Evolutionary conservation across 1,139 yeast genomes (phyloP), one percentile per base, ranked within the genome.

Genomic region (Taphrina deformans): DNA sequence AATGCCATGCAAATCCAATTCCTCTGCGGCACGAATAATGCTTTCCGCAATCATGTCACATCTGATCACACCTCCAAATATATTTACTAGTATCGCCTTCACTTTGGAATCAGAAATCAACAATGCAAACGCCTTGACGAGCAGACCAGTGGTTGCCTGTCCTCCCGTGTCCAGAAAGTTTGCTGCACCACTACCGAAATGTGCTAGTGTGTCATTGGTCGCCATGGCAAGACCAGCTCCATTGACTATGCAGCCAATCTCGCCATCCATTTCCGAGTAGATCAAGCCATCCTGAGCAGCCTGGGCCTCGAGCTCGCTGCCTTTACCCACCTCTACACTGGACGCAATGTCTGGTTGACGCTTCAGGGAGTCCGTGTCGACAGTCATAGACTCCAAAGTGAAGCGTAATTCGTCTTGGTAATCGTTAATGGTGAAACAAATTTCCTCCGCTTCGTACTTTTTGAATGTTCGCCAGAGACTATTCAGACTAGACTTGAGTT

Each of bases 191-290:
- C 56, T 44, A 16, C 64, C 64, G 33, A 40, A 50, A 24, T 44
- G 51, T 2, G 21, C 38, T 5, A 59, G 14, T n/a, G 44, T 40
- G 46, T 59, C 64, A n/a, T 50, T 50, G 12, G 64, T 59, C 24
- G 64, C 55, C 64, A 59, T 59, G 14, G 64, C 64, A 16, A 59
- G 56, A 3, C 64, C 64, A 12, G 64, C 64, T 10, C 64, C 64
- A 40, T 59, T 59, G 4, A 59, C 64, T 7, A 58, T 45, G 31
- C 62, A 58, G 4, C 62, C 62, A 18, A 58, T 46, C 24, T 58
- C 55, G 4, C 62, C 62, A 24, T 46, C 35, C 46, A 58, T 14
- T 18, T 58, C 46, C 16, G 55, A 35, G 23, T 58, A 58, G 35
- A 58, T 58, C 44, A 58, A 40, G 21, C 62, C 62, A 4, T 48